Percentiles rank a stretch among this genome's conserved stretches.
Conservation (phyloP, 176 grass and related monocot species). For the Microstegium vimineum region DNA sequence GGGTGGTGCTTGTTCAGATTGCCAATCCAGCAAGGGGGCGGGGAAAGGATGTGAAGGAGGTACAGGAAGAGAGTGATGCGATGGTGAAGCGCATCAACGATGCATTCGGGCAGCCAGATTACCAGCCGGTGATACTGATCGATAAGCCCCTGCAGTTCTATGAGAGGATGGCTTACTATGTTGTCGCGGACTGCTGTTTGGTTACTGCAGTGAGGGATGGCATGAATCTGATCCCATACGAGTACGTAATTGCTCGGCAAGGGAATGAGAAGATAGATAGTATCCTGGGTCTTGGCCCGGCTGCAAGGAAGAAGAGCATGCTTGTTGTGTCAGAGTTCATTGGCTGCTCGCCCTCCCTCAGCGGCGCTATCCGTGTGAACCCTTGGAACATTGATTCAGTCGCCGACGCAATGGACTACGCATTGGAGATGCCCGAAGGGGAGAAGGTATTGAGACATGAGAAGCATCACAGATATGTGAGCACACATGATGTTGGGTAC, state of each 20-base stretch:
- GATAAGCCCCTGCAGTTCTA: constrained; percentile 74
- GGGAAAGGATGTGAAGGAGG: constrained; percentile 85
- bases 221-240: constrained; percentile 95
- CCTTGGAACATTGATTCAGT: constrained; percentile 93
- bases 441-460: constrained; percentile 82
- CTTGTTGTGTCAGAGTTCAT: constrained; percentile 90
- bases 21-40: constrained; percentile 85
- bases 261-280: constrained; percentile 71
- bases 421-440: constrained; percentile 61
- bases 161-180: constrained; percentile 95
- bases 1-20: constrained; percentile 85
- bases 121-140: constrained; percentile 81
- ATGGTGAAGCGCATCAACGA: constrained; percentile 89
- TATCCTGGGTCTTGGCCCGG: constrained; percentile 47
- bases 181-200: constrained; percentile 81
- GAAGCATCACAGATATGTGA: constrained; percentile 88
- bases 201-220: constrained; percentile 94
- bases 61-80: constrained; percentile 76
- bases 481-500: constrained; percentile 84
- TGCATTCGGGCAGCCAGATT: constrained; percentile 65
- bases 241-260: constrained; percentile 84
- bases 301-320: constrained; percentile 71
- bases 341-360: constrained; percentile 87
- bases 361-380: constrained; percentile 77
- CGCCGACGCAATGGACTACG: constrained; percentile 82